Base-by-base conservation (phyloP, 208 protist genomes). In the Zelonia costaricensis region DNA sequence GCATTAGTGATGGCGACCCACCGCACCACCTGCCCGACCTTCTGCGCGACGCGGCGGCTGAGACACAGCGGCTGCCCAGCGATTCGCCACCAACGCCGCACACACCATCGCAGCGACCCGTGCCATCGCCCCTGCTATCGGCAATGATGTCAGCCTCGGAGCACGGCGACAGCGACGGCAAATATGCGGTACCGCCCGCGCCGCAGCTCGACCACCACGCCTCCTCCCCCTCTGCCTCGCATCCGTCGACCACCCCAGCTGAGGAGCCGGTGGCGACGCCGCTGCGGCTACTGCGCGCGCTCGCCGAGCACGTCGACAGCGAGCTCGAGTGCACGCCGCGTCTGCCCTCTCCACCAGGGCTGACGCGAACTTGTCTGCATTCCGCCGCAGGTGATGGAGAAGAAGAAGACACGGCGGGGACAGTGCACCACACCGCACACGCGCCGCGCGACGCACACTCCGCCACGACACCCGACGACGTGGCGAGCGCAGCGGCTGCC, bases 1-100 rank as follows among this genome's bases (percentile, higher is more conserved):
- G 33, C 16, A 18, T 28, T 28, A 12, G 9, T 1, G 10, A 42
- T 23, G 53, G 23, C 28, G 6, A 18, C 30, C 36, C 16, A 27
- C 30, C 5, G 10, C 31, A 35, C 20, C 49, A 25, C 40, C 33
- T 20, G 2, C 33, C 57, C 4, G 57, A 46, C 31, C 16, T 53
- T 15, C 36, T 52, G 1, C 25, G n/a, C 27, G 48, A 42, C 23
- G 39, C 22, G 28, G 45, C 27, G 20, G 42, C 31, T 10, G 68
- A 62, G 8, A 74, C 68, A 20, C 68, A 74, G 54, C 68, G 53
- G 6, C 53, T 74, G 28, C 36, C 15, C 4, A 60, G 60, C n/a
- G 54, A 63, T 36, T 60, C 65, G 5, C 43, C 57, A 10, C 25
- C 52, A 13, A 9, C 36, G 9, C 22, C 20, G 16, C 35, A 16